Evolutionary conservation across 768 basidiomycete genomes (phyloP), one percentile per base, ranked within the genome.

Genomic region (Kwoniella shandongensis): DNA sequence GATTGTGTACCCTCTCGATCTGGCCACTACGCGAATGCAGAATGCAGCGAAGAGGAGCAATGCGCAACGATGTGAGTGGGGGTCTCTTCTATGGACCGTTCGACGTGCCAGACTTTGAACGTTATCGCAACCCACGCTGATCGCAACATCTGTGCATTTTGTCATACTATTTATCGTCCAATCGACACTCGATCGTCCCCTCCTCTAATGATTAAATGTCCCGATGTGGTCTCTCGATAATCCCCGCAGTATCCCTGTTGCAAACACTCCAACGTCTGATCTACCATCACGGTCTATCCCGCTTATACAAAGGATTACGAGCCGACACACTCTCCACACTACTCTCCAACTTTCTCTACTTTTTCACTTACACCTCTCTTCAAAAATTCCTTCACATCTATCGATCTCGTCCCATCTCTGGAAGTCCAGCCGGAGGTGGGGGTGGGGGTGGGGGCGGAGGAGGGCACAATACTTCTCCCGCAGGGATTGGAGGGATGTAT

Each of bases 21-120:
- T 73, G 23, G 69, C 62, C 13, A 73, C 71, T 1, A 73, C 71
- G 3, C 61, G 69, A 4, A 55, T 73, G 51, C 71, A 73, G 57
- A 67, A 59, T 32, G 57, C 58, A 55, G 42, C 54, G 13, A 56
- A 35, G 51, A 51, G 35, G 30, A 48, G 38, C 6, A 44, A 52
- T 25, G 38, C 53, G n/a, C 20, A 62, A 39, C 62, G 62, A 45
- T 44, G 63, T 67, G 38, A 45, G 65, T 47, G 38, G 15, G n/a
- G n/a, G n/a, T n/a, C n/a, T n/a, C n/a, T n/a, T n/a, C n/a, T n/a
- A n/a, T n/a, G n/a, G n/a, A n/a, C n/a, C n/a, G n/a, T n/a, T n/a
- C n/a, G n/a, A n/a, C n/a, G n/a, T n/a, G n/a, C n/a, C n/a, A n/a
- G n/a, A n/a, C n/a, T n/a, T n/a, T n/a, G n/a, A n/a, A n/a, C n/a